Conservation (phyloP, 1,139 yeast species). For the Casaregolazyma suthepensis region DNA sequence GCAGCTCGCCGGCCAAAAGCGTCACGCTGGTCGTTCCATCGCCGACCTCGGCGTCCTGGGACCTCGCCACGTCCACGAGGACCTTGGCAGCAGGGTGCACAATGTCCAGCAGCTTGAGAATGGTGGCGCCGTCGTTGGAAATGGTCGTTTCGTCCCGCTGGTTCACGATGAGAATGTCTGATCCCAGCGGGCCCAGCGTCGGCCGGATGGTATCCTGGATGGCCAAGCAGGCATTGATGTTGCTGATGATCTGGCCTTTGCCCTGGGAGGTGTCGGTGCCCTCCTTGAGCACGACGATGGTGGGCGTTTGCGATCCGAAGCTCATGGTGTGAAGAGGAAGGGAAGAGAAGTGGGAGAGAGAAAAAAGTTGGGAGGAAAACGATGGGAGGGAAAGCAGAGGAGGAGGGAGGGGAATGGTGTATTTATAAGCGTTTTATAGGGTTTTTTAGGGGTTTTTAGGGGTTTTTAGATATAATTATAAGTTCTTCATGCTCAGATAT, state of each 20-base stretch:
- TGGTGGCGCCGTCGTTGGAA: constrained; percentile 98
- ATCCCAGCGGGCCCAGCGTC: constrained; percentile 95
- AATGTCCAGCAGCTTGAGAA: constrained; percentile 81
- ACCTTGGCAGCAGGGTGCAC: constrained; percentile 98
- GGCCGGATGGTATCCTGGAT: constrained; percentile 94
- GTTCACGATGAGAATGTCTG: constrained; percentile 84
- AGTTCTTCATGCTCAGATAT: no score
- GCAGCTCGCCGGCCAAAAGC: constrained; percentile 85
- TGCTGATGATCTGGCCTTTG: constrained; percentile 87
- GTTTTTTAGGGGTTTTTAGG: no score
- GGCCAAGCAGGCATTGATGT: constrained; percentile 94
- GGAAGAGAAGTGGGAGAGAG: neutral
- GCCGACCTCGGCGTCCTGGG: constrained; percentile 99
- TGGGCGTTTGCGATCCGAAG: constrained; percentile 89
- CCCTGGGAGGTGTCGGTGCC: constrained; percentile 98
- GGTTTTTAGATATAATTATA: no score
- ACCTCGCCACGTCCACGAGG: constrained; percentile 87
- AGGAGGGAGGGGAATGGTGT: neutral
- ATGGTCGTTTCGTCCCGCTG: constrained; percentile 84
- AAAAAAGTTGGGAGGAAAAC: no score
- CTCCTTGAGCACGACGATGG: constrained; percentile 93
- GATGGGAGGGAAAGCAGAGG: neutral
- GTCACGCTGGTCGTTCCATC: constrained; percentile 98
- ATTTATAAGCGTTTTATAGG: no score
- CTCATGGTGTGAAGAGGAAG: constrained; percentile 46